Evolutionary conservation across 1,139 yeast species (phyloP).

Genomic region (Pneumocystis jirovecii): DNA sequence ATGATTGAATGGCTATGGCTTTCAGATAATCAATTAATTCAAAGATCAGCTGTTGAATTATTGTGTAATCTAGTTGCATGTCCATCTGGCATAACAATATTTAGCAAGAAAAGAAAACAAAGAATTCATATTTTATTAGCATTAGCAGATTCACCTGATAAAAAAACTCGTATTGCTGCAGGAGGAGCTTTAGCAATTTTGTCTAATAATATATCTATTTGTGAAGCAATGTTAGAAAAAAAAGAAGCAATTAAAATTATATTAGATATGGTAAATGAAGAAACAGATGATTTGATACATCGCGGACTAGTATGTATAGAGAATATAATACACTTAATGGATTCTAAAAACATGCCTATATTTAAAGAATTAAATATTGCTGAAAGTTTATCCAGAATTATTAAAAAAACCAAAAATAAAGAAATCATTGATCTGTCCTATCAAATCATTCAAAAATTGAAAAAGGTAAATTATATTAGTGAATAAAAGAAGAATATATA

Average conservation of each 20-base stretch:
- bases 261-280: not conserved
- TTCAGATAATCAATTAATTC: conserved; percentile 23
- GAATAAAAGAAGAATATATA: not conserved
- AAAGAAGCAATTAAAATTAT: not conserved
- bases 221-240: conserved; percentile 15
- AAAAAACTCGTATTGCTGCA: conserved; percentile 26
- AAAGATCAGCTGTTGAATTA: conserved; percentile 27
- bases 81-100: conserved; percentile 22
- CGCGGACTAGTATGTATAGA: not conserved
- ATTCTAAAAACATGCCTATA: not conserved
- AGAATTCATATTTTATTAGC: conserved; percentile 23
- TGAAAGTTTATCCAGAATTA: not conserved
- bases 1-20: conserved; percentile 27
- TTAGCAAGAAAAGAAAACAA: conserved; percentile 19
- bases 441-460: not conserved
- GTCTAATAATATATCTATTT: conserved; percentile 26
- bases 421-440: not conserved
- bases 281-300: not conserved
- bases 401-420: not conserved
- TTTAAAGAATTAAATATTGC: not conserved
- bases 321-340: not conserved
- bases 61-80: conserved; percentile 27
- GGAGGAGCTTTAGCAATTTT: conserved; percentile 29
- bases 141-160: conserved; percentile 24
- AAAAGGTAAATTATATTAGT: not conserved